Conservation (phyloP, 2,329 filamentous ascomycete species). For the Epichloe scottii region DNA sequence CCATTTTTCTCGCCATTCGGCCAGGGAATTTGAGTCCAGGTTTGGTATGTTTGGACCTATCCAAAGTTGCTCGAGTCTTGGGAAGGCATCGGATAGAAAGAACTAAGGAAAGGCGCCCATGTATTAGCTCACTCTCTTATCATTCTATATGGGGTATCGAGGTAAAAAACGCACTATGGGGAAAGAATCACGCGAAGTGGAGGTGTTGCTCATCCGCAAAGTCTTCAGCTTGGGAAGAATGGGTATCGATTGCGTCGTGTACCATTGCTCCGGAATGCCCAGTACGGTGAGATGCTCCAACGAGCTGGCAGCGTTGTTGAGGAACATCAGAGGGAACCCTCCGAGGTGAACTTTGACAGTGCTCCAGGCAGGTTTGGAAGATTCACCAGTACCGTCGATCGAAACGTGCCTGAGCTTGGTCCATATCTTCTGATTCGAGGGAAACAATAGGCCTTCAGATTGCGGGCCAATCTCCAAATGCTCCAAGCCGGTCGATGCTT, state of each 20-base stretch:
- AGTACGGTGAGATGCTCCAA: conserved; percentile 13
- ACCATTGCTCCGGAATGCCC: conserved; percentile 12
- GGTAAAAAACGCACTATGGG: conserved; percentile 3
- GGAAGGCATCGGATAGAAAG: conserved; percentile 7
- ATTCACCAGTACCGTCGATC: conserved; percentile 5
- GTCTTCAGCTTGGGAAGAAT: conserved; percentile 17
- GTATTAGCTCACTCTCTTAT: not conserved
- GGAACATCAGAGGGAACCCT: conserved; percentile 6
- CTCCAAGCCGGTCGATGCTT: conserved; percentile 16
- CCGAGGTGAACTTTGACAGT: conserved; percentile 3
- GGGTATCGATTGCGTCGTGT: conserved; percentile 6
- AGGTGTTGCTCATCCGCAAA: conserved; percentile 15
- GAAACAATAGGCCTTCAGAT: conserved; percentile 2
- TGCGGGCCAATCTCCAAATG: conserved; percentile 13
- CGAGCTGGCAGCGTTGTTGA: conserved; percentile 8
- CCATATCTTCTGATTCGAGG: conserved; percentile 4
- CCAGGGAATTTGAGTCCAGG: conserved; percentile 6
- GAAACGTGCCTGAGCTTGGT: conserved; percentile 6
- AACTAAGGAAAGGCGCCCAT: conserved; percentile 11
- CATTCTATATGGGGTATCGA: no score
- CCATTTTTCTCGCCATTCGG: conserved; percentile 9
- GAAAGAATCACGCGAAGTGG: conserved; percentile 1
- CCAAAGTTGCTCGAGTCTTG: conserved; percentile 20
- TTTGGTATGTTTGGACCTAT: conserved; percentile 14
- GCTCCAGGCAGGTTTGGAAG: conserved; percentile 5